Conservation (phyloP, 176 grass and related monocot genomes). For the Otatea glauca region DNA sequence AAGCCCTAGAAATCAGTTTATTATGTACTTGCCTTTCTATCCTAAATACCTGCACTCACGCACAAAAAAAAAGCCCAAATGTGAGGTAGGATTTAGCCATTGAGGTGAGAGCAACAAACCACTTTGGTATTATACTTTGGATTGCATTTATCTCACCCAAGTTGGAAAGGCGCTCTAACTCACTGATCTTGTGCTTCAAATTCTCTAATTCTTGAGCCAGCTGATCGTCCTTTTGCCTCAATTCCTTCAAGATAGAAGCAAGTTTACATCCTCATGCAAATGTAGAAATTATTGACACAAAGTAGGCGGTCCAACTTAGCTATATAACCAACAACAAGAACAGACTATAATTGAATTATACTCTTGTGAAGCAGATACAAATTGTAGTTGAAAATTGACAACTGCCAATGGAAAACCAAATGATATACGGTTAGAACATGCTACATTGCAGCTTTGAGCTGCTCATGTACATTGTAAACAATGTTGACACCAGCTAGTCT, state of each 20-base stretch:
- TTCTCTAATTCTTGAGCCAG: slow-evolving; percentile 46
- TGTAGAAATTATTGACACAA: slow-evolving; percentile 1
- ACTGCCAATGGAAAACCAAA: neutral
- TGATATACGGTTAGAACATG: neutral
- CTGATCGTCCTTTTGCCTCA: slow-evolving; percentile 62
- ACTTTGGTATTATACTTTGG: no score
- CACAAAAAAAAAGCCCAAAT: no score
- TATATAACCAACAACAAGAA: neutral
- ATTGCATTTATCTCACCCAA: neutral
- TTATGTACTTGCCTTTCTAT: no score
- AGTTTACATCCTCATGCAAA: slow-evolving; percentile 2
- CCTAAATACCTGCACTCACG: no score
- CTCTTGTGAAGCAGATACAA: neutral
- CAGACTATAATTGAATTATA: neutral
- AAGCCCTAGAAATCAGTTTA: no score
- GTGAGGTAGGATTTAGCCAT: no score
- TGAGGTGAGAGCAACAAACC: no score
- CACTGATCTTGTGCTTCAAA: slow-evolving; percentile 51
- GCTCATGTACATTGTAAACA: neutral
- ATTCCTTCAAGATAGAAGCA: slow-evolving; percentile 45
- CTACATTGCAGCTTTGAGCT: neutral
- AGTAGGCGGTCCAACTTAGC: neutral
- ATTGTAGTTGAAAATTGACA: neutral
- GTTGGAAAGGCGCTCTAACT: slow-evolving; percentile 54
- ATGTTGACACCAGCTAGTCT: neutral